A percentile compares a stretch with the other conserved stretches of the same genome.
phyloP scores from a whole-genome alignment of 805 yeast genomes.

The Candida caryicola region DNA sequence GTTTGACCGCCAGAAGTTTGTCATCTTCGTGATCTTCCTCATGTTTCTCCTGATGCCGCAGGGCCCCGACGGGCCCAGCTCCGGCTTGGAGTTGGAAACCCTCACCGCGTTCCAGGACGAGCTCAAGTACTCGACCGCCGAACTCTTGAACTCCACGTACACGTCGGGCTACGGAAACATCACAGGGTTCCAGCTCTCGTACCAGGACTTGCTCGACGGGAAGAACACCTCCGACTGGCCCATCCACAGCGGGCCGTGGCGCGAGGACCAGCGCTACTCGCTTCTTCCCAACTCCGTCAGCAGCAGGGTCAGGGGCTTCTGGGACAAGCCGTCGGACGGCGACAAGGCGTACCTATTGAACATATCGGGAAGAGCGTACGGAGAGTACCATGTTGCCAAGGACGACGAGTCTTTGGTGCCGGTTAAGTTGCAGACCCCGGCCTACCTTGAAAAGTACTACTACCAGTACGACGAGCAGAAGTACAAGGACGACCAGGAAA shows the following conservation, averaged over 20 bases:
- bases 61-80: slow-evolving; percentile 28
- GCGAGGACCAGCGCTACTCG: slow-evolving; percentile 50
- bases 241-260: slow-evolving; percentile 43
- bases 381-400: slow-evolving; percentile 22
- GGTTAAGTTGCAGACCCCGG: slow-evolving; percentile 24
- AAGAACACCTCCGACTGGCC: slow-evolving; percentile 56
- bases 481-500: slow-evolving; percentile 24
- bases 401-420: slow-evolving; percentile 12
- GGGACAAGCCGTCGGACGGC: slow-evolving; percentile 40
- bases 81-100: slow-evolving; percentile 24
- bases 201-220: slow-evolving; percentile 51
- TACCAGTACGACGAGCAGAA: slow-evolving; percentile 21
- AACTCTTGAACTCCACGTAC: slow-evolving; percentile 43
- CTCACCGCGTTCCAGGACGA: slow-evolving; percentile 23
- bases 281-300: slow-evolving; percentile 61
- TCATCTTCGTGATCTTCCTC: slow-evolving; percentile 35
- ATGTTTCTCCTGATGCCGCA: slow-evolving; percentile 32
- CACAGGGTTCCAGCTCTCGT: slow-evolving; percentile 69
- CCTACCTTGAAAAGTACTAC: slow-evolving; percentile 29
- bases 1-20: slow-evolving; percentile 33
- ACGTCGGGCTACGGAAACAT: slow-evolving; percentile 61
- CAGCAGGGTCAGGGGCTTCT: slow-evolving; percentile 45
- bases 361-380: slow-evolving; percentile 34
- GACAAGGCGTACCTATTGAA: slow-evolving; percentile 30
- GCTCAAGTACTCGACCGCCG: slow-evolving; percentile 15